Evolutionary conservation across 176 grass and related monocot species (phyloP), one percentile per base, ranked within the genome.

Genomic region (Rhipidocladum racemiflorum): DNA sequence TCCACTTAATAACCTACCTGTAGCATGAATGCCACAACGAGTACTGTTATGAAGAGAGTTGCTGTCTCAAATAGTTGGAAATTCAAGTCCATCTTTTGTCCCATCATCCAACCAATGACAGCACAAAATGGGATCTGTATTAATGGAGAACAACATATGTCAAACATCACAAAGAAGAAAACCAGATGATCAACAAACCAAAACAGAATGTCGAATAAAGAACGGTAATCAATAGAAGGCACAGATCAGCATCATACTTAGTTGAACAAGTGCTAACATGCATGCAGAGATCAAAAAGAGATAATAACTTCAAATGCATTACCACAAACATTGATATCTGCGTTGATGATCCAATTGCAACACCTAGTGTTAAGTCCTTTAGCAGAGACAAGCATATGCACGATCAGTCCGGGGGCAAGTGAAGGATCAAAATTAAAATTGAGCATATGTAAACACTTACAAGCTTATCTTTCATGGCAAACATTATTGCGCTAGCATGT

Each of bases 241-340:
- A 9, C 2, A 16, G 5, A 15, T 34, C 27, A 72, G 10, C 66
- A 72, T 3, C 7, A 21, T 65, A 63, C 21, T 88, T 28, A n/a
- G 70, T 51, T 65, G 9, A 48, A 49, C 28, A 55, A 79, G n/a
- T 69, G 74, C 55, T 21, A 23, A 62, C 44, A 24, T 36, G 36
- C 24, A 64, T 42, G 9, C 18, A 83, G 3, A 60, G 27, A 68
- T 36, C 50, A 45, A 42, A 89, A 70, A 56, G 25, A 4, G 62
- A 28, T 25, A 76, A 15, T 9, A 89, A 63, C 45, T 51, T 43
- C 5, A 34, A 78, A 91, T 45, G 11, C 75, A 78, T 72, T 94
- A 97, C 94, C 94, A 92, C 85, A 94, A 94, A 97, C 91, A 97
- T 97, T 10, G 89, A 92, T 86, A 97, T 97, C 64, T 97, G 91